phyloP scores from a whole-genome alignment of 768 basidiomycete genomes.

The Pholiota microspora region DNA sequence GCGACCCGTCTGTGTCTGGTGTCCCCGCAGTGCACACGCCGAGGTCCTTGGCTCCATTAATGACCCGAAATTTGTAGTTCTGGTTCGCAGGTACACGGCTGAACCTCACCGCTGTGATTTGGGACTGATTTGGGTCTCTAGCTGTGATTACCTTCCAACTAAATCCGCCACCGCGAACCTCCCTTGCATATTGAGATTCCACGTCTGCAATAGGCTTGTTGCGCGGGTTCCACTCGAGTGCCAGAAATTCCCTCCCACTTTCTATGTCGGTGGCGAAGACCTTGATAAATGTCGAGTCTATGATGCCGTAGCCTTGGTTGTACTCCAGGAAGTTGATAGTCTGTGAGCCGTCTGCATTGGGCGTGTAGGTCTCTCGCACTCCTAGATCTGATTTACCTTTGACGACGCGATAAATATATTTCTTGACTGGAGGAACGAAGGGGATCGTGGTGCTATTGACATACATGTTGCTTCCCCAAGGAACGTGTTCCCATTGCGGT shows the following conservation, averaged over 20 bases:
- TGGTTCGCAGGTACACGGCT: not conserved
- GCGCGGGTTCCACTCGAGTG: conserved; percentile 1
- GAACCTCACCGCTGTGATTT: not conserved
- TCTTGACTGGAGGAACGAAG: not conserved
- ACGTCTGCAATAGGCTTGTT: not conserved
- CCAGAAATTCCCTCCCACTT: not conserved
- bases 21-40: not conserved
- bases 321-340: conserved; percentile 3
- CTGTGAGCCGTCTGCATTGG: not conserved
- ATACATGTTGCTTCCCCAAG: conserved; percentile 2
- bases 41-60: not conserved
- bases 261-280: not conserved
- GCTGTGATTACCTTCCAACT: not conserved
- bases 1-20: not conserved
- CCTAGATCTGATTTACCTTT: conserved; percentile 1
- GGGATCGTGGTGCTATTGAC: not conserved
- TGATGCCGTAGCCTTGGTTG: not conserved
- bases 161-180: not conserved
- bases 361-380: not conserved
- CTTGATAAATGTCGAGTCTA: conserved; percentile 1
- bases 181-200: not conserved
- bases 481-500: conserved; percentile 5
- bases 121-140: not conserved
- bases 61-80: not conserved
- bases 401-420: conserved; percentile 2